Conservation (phyloP, 352 stramenopile genomes). For the Pythium insidiosum region DNA sequence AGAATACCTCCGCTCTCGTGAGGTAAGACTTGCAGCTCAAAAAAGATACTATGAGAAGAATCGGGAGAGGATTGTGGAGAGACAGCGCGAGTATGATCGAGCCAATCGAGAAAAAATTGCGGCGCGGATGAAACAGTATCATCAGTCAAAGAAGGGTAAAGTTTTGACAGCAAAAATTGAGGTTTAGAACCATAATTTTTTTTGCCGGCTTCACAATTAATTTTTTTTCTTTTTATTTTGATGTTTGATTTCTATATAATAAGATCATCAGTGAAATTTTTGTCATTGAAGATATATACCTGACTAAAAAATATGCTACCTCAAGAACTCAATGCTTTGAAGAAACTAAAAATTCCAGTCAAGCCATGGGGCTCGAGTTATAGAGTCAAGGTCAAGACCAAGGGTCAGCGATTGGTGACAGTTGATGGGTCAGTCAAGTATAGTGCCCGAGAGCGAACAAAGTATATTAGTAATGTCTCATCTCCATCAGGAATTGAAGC, state of each 20-base stretch:
- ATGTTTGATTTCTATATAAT: not conserved
- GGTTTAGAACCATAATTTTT: too few species aligned
- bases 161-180: not conserved
- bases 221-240: not conserved
- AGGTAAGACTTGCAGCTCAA: not conserved
- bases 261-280: not conserved
- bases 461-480: not conserved
- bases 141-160: too few species aligned
- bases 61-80: not conserved
- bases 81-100: not conserved
- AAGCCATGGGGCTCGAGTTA: slow-evolving; percentile 1
- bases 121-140: too few species aligned
- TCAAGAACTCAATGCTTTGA: too few species aligned
- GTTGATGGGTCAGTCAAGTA: not conserved
- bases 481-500: not conserved
- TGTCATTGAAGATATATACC: too few species aligned
- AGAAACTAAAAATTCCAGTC: too few species aligned
- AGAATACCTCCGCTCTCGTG: not conserved
- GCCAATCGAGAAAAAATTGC: not conserved
- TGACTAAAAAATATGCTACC: too few species aligned
- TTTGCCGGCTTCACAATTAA: not conserved
- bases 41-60: slow-evolving; percentile 3
- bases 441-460: not conserved
- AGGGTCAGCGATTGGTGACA: not conserved
- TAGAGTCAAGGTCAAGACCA: not conserved